Evolutionary conservation across 306 rosid genomes (phyloP), one percentile per base, ranked within the genome.

Genomic region (Parietaria judaica): DNA sequence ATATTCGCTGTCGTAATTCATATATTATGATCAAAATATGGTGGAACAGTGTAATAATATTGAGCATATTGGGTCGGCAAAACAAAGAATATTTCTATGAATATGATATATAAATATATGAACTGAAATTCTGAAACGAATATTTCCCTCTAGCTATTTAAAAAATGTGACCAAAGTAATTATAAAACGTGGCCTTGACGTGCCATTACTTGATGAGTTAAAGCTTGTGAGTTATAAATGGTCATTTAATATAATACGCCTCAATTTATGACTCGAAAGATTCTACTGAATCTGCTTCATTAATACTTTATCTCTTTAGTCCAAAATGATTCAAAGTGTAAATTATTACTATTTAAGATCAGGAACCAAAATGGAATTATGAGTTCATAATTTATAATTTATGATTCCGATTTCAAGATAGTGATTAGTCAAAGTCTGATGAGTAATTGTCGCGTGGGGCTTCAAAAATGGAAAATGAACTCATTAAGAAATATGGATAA

Each of bases 141-240:
- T n/a, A n/a, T n/a, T n/a, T n/a, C n/a, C n/a, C n/a, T n/a, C n/a
- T n/a, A n/a, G n/a, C n/a, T n/a, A n/a, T n/a, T n/a, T n/a, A n/a
- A 52, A 48, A 15, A n/a, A n/a, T n/a, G n/a, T 51, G 14, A 16
- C 14, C 16, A 16, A 51, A 23, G 54, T 0, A 4, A 7, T n/a
- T 51, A 11, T 50, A 47, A 14, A 77, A 82, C 75, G 53, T 82
- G 74, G 34, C 62, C 43, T 3, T 49, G 39, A 70, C 69, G 63
- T 70, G 70, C 36, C 70, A 72, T 14, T 17, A 11, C 58, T 17
- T 37, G n/a, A 63, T 69, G 49, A 14, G 11, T 39, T 7, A 56
- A 17, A 36, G 14, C 46, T 2, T 8, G 11, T 34, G 15, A 54
- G 5, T n/a, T n/a, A n/a, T n/a, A n/a, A n/a, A n/a, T n/a, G n/a